Evolutionary conservation across 2,329 filamentous ascomycete genomes (phyloP).

Genomic region (Cladobotryum protrusum): DNA sequence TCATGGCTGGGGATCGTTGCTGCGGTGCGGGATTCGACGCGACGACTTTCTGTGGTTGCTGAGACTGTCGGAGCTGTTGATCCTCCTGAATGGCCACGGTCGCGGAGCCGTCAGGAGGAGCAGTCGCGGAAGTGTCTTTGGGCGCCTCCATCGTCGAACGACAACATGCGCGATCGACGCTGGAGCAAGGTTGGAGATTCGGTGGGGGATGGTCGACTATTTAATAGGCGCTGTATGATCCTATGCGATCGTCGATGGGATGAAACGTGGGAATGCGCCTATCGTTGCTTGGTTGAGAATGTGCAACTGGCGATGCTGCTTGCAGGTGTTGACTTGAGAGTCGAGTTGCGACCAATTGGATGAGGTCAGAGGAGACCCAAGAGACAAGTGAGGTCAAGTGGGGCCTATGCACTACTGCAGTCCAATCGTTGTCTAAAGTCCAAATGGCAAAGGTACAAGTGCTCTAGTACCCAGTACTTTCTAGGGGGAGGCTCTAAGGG

Average conservation of each 20-base stretch:
- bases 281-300: constrained; percentile 3
- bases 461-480: no score
- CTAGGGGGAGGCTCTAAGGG: no score
- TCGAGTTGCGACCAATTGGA: constrained; percentile 13
- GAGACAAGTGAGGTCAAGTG: background rate
- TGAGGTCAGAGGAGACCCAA: constrained; percentile 11
- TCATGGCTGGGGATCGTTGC: constrained; percentile 22
- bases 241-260: background rate
- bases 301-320: constrained; percentile 7
- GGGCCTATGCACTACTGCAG: constrained; percentile 4
- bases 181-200: background rate
- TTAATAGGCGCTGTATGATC: background rate
- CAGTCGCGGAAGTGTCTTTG: constrained; percentile 1
- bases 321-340: constrained; percentile 4
- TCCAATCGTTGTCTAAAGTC: background rate
- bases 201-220: background rate
- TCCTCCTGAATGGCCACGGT: constrained; percentile 4
- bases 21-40: constrained; percentile 17
- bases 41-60: constrained; percentile 16
- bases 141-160: constrained; percentile 10
- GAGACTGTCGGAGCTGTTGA: constrained; percentile 14
- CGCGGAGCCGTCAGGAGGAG: constrained; percentile 2
- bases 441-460: no score
- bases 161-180: background rate
- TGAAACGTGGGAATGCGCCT: background rate